Evolutionary conservation across 1,139 yeast genomes (phyloP).

Genomic region (Blastobotrys raffinosifermentans): DNA sequence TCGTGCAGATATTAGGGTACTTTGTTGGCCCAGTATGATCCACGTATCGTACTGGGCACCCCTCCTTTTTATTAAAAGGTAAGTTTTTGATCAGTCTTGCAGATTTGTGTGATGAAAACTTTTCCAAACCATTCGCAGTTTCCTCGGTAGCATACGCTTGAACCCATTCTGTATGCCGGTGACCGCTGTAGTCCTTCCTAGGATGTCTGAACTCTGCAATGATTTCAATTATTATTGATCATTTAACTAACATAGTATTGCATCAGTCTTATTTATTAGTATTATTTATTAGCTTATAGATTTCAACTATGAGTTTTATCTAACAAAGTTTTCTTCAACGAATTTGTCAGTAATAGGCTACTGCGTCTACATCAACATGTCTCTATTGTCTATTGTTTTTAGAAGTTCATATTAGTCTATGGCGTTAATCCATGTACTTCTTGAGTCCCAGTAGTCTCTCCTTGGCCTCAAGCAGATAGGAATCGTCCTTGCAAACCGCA

Average conservation of each 20-base stretch:
- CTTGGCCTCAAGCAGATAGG: slow-evolving; percentile 73
- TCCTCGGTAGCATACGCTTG: slow-evolving; percentile 83
- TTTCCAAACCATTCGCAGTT: slow-evolving; percentile 84
- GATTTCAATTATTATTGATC: slow-evolving; percentile 2
- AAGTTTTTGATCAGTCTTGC: too few relatives aligned
- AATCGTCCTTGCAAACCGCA: slow-evolving; percentile 93
- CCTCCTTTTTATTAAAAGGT: too few relatives aligned
- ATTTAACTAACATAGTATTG: slow-evolving; percentile 3
- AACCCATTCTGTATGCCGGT: slow-evolving; percentile 80
- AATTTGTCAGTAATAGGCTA: neutral
- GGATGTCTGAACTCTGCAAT: slow-evolving; percentile 51
- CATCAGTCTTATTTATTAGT: too few relatives aligned
- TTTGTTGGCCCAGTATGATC: too few relatives aligned
- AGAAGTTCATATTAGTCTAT: neutral
- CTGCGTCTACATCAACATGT: neutral
- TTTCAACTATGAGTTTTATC: neutral
- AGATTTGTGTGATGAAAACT: slow-evolving; percentile 63
- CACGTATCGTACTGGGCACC: too few relatives aligned
- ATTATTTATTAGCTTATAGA: neutral
- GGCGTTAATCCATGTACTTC: slow-evolving; percentile 41
- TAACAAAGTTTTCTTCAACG: neutral
- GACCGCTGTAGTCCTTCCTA: slow-evolving; percentile 69
- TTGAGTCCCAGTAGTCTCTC: slow-evolving; percentile 63
- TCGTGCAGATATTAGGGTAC: too few relatives aligned
- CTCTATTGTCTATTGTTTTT: slow-evolving; percentile 2